Evolutionary conservation across 1,139 yeast genomes (phyloP).

Genomic region (Waltiozyma sp.): DNA sequence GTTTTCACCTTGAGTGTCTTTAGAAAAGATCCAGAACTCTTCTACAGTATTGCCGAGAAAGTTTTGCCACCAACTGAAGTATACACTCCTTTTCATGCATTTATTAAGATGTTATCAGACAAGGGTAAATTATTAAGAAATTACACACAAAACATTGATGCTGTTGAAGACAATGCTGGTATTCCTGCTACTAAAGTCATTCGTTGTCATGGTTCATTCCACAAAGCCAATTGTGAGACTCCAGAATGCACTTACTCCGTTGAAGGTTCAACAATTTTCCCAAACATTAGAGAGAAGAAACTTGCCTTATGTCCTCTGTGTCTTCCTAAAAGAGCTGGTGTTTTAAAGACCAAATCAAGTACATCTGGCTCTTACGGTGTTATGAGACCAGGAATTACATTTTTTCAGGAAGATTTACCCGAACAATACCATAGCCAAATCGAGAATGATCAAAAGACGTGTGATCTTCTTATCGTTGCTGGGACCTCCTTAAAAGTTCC

Average conservation of each 20-base stretch:
- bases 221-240: slow-evolving; percentile 78
- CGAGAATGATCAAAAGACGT: slow-evolving; percentile 44
- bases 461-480: slow-evolving; percentile 77
- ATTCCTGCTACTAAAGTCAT: slow-evolving; percentile 57
- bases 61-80: slow-evolving; percentile 67
- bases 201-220: slow-evolving; percentile 96
- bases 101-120: slow-evolving; percentile 64
- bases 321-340: slow-evolving; percentile 30
- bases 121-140: slow-evolving; percentile 74
- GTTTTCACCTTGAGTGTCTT: slow-evolving; percentile 76
- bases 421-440: slow-evolving; percentile 55
- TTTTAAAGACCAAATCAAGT: slow-evolving; percentile 17
- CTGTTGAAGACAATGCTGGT: slow-evolving; percentile 80
- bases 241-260: slow-evolving; percentile 46
- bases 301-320: slow-evolving; percentile 72
- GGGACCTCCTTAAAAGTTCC: slow-evolving; percentile 95
- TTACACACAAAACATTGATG: slow-evolving; percentile 93
- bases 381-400: slow-evolving; percentile 90
- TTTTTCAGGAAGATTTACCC: slow-evolving; percentile 86
- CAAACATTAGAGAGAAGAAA: slow-evolving; percentile 46
- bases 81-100: slow-evolving; percentile 82
- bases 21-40: slow-evolving; percentile 67
- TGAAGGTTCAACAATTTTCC: slow-evolving; percentile 57
- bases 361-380: slow-evolving; percentile 55
- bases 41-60: slow-evolving; percentile 82